Evolutionary conservation across 2,329 filamentous ascomycete species (phyloP), one percentile per base, ranked within the genome.

Genomic region (Fusarium bulbicola): DNA sequence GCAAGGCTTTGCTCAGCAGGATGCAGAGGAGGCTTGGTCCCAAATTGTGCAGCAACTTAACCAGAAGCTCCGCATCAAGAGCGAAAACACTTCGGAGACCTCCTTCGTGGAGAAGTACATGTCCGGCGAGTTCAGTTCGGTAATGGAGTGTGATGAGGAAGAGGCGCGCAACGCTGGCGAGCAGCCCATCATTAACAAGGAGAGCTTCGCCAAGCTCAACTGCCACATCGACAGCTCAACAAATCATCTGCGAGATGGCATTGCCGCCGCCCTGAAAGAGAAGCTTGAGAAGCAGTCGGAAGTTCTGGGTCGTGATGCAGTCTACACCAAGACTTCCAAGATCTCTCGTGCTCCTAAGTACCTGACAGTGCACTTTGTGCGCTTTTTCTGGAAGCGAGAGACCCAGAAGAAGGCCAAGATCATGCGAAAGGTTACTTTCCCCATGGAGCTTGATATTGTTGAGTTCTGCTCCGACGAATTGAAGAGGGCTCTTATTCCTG

Each of bases 381-480:
- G 96, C 73, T 99, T 99, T 85, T 98, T 95, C 86, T 99, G 96
- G 96, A 95, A 97, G 80, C 91, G 92, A 52, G 94, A 97, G 76
- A 95, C 94, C 7, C 92, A 97, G 83, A 98, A 98, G 86, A 99
- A 99, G 87, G 95, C 95, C 75, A 99, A 99, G 88, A 99, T 99
- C 77, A 95, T 99, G 93, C 93, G 95, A 81, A 99, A 98, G 84
- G 96, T 99, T 64, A 95, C 94, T 0, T 99, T 99, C 81, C 95
- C 95, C 12, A 91, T 93, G 57, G 96, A 99, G 83, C 86, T 99
- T 39, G 96, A 99, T 79, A 91, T 94, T 43, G 91, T 97, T 28
- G 96, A 99, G 80, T 98, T 97, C 83, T 99, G 96, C 83, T 95
- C 95, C 18, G 95, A 98, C 32, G 92, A 96, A 59, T 86, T 99